Evolutionary conservation across 345 rosid species (phyloP).

Genomic region (Acer yangbiense): DNA sequence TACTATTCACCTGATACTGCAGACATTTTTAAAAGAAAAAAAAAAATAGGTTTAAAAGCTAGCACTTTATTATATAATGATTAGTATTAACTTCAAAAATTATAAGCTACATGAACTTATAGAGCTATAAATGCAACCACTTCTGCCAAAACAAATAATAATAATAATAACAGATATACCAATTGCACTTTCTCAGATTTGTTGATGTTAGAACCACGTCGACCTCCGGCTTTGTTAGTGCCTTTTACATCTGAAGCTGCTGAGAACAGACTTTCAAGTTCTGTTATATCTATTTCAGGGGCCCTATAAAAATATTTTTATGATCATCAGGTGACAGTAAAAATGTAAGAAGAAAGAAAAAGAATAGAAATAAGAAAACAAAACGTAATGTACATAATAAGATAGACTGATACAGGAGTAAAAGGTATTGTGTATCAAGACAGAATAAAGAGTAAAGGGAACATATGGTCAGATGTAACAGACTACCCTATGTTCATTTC

Average conservation of each 20-base stretch:
- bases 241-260: constrained; percentile 66
- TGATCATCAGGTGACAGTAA: constrained; percentile 15
- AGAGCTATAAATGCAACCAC: constrained; percentile 1
- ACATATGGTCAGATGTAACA: not conserved
- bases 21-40: not conserved
- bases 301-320: constrained; percentile 59
- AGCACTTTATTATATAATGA: not conserved
- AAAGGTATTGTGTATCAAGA: not conserved
- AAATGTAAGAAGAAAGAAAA: constrained; percentile 1
- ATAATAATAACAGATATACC: constrained; percentile 43
- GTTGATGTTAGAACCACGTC: constrained; percentile 78
- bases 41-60: not conserved
- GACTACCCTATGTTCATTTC: not conserved
- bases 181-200: constrained; percentile 95
- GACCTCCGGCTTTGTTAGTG: constrained; percentile 65
- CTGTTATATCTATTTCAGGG: constrained; percentile 97
- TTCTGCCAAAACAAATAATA: not conserved
- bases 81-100: not conserved
- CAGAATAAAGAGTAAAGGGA: not conserved
- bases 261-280: constrained; percentile 93
- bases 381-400: not conserved
- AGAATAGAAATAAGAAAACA: not conserved
- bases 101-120: not conserved
- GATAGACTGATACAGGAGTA: not conserved
- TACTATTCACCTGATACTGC: not conserved